A percentile compares a stretch with the other conserved stretches of the same genome.
Evolutionary conservation across 306 rosid genomes (phyloP).

Genomic region (Acacia melanoxylon): DNA sequence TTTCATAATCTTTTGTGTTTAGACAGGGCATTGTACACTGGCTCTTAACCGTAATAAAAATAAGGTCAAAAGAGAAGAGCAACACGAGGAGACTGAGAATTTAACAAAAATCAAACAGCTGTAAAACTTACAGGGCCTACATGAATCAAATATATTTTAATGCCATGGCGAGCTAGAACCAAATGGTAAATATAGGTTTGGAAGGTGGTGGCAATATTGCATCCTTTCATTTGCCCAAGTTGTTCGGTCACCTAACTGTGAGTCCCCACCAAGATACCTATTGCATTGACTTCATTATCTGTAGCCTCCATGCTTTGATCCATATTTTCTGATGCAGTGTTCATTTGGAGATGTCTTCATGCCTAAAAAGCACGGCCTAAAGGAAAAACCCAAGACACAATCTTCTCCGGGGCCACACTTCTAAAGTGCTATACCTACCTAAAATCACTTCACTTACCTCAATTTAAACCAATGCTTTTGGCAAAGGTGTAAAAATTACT

Average conservation of each 20-base stretch:
- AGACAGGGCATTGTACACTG: not conserved
- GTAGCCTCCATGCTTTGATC: not conserved
- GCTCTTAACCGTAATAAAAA: not conserved
- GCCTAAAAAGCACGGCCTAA: not conserved
- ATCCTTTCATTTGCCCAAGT: not conserved
- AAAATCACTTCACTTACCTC: not conserved
- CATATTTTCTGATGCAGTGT: not conserved
- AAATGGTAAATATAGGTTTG: not conserved
- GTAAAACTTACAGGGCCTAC: conserved; percentile 4
- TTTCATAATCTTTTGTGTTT: not conserved
- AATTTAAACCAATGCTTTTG: not conserved
- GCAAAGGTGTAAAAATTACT: not conserved
- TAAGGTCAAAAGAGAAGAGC: not conserved
- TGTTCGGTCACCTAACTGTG: not conserved
- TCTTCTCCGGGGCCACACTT: too few relatives aligned
- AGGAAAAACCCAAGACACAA: not conserved
- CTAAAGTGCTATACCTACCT: too few relatives aligned
- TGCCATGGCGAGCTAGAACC: conserved; percentile 18
- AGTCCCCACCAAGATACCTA: not conserved
- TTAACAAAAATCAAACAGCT: not conserved
- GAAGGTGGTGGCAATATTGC: not conserved
- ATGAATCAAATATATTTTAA: conserved; percentile 28
- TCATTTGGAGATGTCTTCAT: not conserved
- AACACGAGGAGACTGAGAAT: not conserved
- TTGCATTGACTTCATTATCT: not conserved